Base-by-base conservation (phyloP, 108 stramenopile genomes). In the Skeletonema tropicum region DNA sequence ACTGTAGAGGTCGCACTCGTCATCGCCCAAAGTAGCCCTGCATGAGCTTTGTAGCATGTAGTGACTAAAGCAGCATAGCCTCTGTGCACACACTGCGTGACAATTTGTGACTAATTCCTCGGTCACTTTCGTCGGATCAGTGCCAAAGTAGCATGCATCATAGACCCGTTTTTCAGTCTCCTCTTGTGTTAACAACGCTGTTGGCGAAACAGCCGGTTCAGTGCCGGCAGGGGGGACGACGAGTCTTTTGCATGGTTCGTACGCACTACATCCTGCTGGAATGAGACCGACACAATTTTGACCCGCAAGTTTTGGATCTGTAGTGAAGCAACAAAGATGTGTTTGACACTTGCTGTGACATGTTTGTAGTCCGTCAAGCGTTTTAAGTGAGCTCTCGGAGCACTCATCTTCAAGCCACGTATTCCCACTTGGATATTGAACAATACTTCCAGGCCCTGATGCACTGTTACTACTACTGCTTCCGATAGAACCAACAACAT, bases 341-440 rank as follows among this genome's bases (percentile, higher is more conserved):
- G 70, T 48, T 60, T 71, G 70, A 23, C 70, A 71, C 45, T 60
- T 71, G 60, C 42, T 71, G 25, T 71, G 70, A 41, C 70, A 71
- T 41, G 8, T 11, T 46, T 32, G 31, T 42, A 71, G 10, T n/a
- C 70, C 70, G 2, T 61, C 45, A 21, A 71, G 25, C 15, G 70
- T 71, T 61, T 71, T 71, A 14, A 71, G 38, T 2, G 70, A 61
- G 6, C 25, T 41, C 26, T 59, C 58, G 38, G 70, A 42, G 59
- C 52, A 55, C 19, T 7, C 52, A 9, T 8, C 23, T 55, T 55
- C 52, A 10, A 55, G 52, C 9, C 17, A 10, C 0, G 23, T 55
- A 21, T 23, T 21, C 23, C 52, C 52, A 23, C 21, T 23, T 2
- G 52, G 52, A 55, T 23, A 55, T 2, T 55, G 52, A 45, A 45